Base-by-base conservation (phyloP, 352 stramenopile genomes). In the Phytophthora quininea region DNA sequence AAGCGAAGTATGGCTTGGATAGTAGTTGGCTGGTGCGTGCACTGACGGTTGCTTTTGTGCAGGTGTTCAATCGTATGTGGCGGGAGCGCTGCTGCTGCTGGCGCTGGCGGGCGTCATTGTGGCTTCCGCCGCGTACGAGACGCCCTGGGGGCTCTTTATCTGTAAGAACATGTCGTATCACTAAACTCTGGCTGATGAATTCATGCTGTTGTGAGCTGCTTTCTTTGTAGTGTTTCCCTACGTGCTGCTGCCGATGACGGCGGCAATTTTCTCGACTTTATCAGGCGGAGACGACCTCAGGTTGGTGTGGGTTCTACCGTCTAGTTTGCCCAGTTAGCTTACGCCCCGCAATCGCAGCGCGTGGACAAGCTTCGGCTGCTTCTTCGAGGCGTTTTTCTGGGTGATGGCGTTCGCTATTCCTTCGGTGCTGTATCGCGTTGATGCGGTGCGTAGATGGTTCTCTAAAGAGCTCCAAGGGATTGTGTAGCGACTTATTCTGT, bases 371-470 rank as follows among this genome's bases (percentile, higher is more conserved):
- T 90, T 91, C 56, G 83, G 83, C 2, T 91, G 80, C 57, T 90
- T 91, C 61, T 89, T 91, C 53, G 83, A 91, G 45, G 77, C 80
- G 29, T 84, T 90, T 52, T 86, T 91, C 52, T 91, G 83, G 83
- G 72, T 89, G 7, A 79, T 71, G 42, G 73, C 80, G n/a, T 65
- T 90, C 43, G 83, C 83, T 2, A 82, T 91, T 11, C 83, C 83
- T 0, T 88, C 76, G 15, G 68, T 91, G 53, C 64, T 91, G 37
- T 88, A 90, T 62, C 80, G 81, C 55, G 81, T 89, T 32, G 76
- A 87, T 58, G 80, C 83, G 11, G 80, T 91, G 56, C 46, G 77
- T 82, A 29, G 43, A 11, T 57, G 15, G 30, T 31, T 42, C 57
- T 46, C 24, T 57, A 29, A 33, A 4, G 42, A 37, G 19, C 19